Conservation (phyloP, 768 basidiomycete species). For the Artomyces pyxidatus region DNA sequence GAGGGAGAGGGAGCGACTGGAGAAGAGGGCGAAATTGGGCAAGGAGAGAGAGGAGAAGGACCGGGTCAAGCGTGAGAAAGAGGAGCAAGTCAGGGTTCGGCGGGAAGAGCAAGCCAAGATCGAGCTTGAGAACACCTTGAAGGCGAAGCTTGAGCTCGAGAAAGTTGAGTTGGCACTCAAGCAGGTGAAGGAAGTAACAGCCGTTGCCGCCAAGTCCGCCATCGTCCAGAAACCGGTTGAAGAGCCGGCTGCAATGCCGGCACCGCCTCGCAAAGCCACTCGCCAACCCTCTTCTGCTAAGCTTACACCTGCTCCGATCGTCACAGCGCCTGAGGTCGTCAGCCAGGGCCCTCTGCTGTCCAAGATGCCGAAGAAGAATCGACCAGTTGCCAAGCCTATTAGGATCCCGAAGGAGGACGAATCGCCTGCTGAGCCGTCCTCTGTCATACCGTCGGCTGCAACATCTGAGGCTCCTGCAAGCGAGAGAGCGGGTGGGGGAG, state of each 20-base stretch:
- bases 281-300: conserved; percentile 19
- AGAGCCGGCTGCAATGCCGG: conserved; percentile 5
- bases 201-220: neutral
- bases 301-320: conserved; percentile 14
- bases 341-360: conserved; percentile 69
- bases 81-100: conserved; percentile 29
- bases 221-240: conserved; percentile 12
- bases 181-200: conserved; percentile 3
- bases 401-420: conserved; percentile 57
- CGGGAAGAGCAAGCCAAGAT: conserved; percentile 30
- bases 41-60: conserved; percentile 31
- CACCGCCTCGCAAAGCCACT: conserved; percentile 16
- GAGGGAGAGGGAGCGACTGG: conserved; percentile 37
- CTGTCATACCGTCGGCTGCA: conserved; percentile 35
- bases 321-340: conserved; percentile 26
- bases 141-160: conserved; percentile 18
- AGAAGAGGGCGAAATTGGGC: conserved; percentile 31
- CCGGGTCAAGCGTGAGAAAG: conserved; percentile 21
- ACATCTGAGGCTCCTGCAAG: conserved; percentile 39
- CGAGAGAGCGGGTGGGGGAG: conserved; percentile 19
- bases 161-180: conserved; percentile 12
- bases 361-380: conserved; percentile 79
- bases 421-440: conserved; percentile 30
- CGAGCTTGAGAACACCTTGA: conserved; percentile 21
- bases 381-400: conserved; percentile 51